Evolutionary conservation across 768 basidiomycete genomes (phyloP), one percentile per base, ranked within the genome.

Genomic region (Dioszegia aurantiaca): DNA sequence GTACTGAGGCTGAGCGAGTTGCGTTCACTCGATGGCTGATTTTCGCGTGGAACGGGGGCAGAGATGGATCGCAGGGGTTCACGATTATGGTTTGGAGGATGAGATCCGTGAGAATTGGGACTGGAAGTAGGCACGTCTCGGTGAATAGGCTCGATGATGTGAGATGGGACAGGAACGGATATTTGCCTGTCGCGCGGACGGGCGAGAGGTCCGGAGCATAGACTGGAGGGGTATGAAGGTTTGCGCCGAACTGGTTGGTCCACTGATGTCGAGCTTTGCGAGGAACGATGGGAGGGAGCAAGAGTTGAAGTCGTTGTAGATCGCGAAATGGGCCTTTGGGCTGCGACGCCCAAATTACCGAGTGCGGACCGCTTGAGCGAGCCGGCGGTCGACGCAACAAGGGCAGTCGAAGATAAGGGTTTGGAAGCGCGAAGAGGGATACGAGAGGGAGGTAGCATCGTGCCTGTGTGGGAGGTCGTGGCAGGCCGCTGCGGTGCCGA

Each of bases 191-290:
- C 58, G 17, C 61, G 58, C 11, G 66, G 69, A 9, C 63, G 64
- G 12, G 61, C 53, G 14, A 63, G 59, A 17, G 65, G 68, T 4
- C 67, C 69, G n/a, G 59, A 61, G 31, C 69, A 67, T 1, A 73
- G 63, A 4, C 64, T 64, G 24, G 72, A 67, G 17, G 72, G 72
- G 42, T 70, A 73, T 1, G 72, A 73, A 3, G 69, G 69, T 61
- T 67, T 70, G 9, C 69, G 66, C 21, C 57, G 58, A 11, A 67
- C 30, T 6, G 59, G 60, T 26, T 48, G 28, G 2, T 46, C 41
- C 33, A 27, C 39, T 43, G 39, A 42, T 4, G 4, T 16, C 19
- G 36, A 36, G n/a, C 27, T 16, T 17, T 6, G 42, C 3, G 19
- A 21, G 11, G 33, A 24, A 16, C 33, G 39, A 21, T 23, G 8